These are phyloP conservation scores for Hibiscus syriacus DNA, from an alignment of 345 rosid species.

Conservation along the genomic window DNA sequence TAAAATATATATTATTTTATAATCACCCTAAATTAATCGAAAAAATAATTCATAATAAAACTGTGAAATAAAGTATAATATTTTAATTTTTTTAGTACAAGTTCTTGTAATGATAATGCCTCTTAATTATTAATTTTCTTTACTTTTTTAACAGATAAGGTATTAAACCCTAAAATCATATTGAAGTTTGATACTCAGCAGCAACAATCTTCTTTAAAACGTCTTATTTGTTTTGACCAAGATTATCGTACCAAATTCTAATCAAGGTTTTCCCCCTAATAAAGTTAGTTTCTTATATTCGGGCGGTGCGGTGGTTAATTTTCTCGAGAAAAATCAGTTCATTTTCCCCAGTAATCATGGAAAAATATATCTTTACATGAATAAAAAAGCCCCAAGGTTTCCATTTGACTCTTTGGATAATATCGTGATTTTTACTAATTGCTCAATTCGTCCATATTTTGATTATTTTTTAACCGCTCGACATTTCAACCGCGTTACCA, in stretches of 20 bases:
- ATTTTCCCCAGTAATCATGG: background rate
- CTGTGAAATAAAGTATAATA: no score
- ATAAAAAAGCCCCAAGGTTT: background rate
- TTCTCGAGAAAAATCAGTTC: background rate
- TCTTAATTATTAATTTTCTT: background rate
- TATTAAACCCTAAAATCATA: background rate
- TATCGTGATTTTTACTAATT: background rate
- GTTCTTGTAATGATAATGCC: no score
- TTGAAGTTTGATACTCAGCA: background rate
- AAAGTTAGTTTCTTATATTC: background rate
- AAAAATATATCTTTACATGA: background rate
- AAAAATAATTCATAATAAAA: no score
- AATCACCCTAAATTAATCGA: no score
- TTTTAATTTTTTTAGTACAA: no score
- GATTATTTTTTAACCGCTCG: background rate
- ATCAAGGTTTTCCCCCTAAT: background rate
- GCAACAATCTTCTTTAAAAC: background rate
- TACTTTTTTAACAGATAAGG: background rate
- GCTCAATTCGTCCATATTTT: background rate
- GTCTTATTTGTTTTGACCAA: background rate
- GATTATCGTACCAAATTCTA: background rate
- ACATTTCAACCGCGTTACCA: background rate
- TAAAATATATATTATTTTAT: no score
- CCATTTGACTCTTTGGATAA: background rate
- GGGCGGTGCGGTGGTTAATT: background rate